Percentiles rank a stretch among this genome's conserved stretches.
These are phyloP conservation scores for Porcisia deanei DNA, from an alignment of 208 protist genomes.

Conservation along the genomic window DNA sequence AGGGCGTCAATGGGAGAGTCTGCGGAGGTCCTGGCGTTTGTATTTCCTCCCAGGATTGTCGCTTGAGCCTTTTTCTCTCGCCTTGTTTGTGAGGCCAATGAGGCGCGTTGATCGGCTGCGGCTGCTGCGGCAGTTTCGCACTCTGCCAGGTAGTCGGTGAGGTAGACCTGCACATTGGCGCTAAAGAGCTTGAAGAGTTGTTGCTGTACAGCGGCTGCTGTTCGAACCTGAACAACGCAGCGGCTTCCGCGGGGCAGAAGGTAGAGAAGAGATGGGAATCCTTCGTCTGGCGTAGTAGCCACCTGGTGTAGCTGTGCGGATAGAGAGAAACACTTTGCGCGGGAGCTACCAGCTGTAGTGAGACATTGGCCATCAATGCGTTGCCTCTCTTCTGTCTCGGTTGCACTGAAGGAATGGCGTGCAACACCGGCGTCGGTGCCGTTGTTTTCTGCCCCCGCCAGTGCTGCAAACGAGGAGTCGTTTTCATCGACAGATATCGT, in stretches of 20 bases:
- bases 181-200: constrained; percentile 32
- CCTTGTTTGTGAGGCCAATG: not conserved
- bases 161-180: constrained; percentile 25
- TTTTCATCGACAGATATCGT: constrained; percentile 2
- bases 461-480: not conserved
- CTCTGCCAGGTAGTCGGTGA: constrained; percentile 11
- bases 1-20: not conserved
- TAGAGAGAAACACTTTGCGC: constrained; percentile 21
- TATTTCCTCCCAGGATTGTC: not conserved
- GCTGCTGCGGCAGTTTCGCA: constrained; percentile 11
- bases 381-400: constrained; percentile 13
- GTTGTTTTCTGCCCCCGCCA: not conserved
- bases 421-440: not conserved
- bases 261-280: constrained; percentile 49
- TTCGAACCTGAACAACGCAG: constrained; percentile 23
- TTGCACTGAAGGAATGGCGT: constrained; percentile 1
- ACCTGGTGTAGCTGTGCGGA: constrained; percentile 36
- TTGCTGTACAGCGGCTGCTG: constrained; percentile 26
- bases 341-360: not conserved
- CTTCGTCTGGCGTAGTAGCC: constrained; percentile 44
- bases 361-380: not conserved
- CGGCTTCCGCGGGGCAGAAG: constrained; percentile 38
- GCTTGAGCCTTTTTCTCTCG: not conserved
- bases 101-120: not conserved
- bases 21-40: not conserved